Evolutionary conservation across 345 rosid species (phyloP), one percentile per base, ranked within the genome.

Genomic region (Dipteronia dyeriana): DNA sequence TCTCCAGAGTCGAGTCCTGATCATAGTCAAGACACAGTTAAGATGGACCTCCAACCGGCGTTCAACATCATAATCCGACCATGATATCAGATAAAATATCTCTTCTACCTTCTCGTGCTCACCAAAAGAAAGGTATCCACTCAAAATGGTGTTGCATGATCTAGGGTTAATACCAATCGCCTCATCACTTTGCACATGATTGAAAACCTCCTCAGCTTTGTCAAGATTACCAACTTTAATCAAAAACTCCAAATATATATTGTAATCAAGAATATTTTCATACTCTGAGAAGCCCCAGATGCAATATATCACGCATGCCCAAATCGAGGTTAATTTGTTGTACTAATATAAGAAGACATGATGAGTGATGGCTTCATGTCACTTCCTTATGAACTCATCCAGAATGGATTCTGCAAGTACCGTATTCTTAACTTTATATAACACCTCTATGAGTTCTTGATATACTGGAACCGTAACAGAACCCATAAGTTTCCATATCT

Each of bases 221-320:
- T n/a, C n/a, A n/a, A n/a, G n/a, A n/a, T n/a, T n/a, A n/a, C n/a
- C n/a, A n/a, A n/a, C n/a, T n/a, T 82, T 80, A 49, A 89, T 88
- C 85, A 92, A 84, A 3, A 95, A 93, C 70, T 87, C 90, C 88
- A 93, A 81, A 88, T 90, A 90, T 56, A 92, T 82, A 64, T 83
- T 84, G 70, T 90, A 93, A 25, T 91, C 97, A 26, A 26, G 26
- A 26, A 26, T 26, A 26, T 26, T 26, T 26, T 26, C 26, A 26
- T 26, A 91, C 51, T 84, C 85, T 26, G 77, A 75, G 90, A 92
- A 92, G 66, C 87, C 74, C 74, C 31, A 73, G 78, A 77, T 83
- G 86, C 74, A 92, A 31, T 54, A 85, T 92, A 65, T 93, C 90
- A 57, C 89, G 90, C 78, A 85, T 76, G 80, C 88, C 84, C 80